These are phyloP conservation scores for Glomus cerebriforme DNA, from an alignment of 192 early-diverging fungal genomes.

Conservation along the genomic window DNA sequence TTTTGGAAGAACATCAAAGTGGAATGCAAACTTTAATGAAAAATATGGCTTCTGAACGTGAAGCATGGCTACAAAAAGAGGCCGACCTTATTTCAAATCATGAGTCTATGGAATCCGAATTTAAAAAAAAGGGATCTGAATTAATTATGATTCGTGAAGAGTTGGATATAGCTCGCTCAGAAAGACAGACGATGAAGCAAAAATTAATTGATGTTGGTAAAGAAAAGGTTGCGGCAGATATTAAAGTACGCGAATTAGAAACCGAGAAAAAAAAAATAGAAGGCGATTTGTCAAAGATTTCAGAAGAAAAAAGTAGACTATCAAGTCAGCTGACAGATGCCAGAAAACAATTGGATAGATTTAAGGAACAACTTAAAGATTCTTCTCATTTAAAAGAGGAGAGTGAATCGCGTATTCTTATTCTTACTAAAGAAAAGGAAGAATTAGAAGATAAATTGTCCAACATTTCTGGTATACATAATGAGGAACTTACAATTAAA, in stretches of 20 bases:
- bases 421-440: neutral
- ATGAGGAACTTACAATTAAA: neutral
- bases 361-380: conserved; percentile 11
- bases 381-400: neutral
- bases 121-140: neutral
- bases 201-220: conserved; percentile 15
- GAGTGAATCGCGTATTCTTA: neutral
- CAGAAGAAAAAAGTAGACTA: neutral
- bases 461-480: neutral
- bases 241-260: conserved; percentile 1
- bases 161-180: neutral
- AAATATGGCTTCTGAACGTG: conserved; percentile 1
- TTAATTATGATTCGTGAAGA: neutral
- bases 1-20: conserved; percentile 4
- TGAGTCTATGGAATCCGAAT: neutral
- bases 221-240: neutral
- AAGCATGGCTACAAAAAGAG: conserved; percentile 12
- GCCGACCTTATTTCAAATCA: neutral
- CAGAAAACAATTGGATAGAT: neutral
- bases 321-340: neutral
- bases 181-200: conserved; percentile 11
- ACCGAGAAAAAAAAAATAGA: conserved; percentile 7
- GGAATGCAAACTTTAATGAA: conserved; percentile 26
- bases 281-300: neutral
- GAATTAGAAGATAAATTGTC: neutral